These are phyloP conservation scores for Pezicula neosporulosa DNA, from an alignment of 2,329 filamentous ascomycete species.

Conservation along the genomic window DNA sequence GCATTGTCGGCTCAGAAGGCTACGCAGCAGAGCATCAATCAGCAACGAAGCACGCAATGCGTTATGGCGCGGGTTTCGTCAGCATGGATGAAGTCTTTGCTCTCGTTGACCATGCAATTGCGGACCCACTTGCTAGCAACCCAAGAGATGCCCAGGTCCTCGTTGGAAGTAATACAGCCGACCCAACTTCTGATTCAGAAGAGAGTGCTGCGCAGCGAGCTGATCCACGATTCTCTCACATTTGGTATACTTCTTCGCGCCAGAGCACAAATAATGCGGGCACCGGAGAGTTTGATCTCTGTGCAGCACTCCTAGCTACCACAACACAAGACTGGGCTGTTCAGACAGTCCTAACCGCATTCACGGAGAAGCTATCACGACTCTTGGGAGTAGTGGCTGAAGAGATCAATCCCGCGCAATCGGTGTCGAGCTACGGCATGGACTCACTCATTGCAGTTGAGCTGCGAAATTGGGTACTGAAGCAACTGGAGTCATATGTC, in stretches of 20 bases:
- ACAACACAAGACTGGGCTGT: neutral
- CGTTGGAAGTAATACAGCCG: neutral
- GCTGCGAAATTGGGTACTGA: constrained; percentile 44
- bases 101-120: neutral
- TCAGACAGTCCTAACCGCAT: constrained; percentile 34
- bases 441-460: constrained; percentile 49
- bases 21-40: constrained; percentile 42
- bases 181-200: neutral
- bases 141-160: neutral
- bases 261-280: neutral
- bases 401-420: constrained; percentile 39
- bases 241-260: neutral
- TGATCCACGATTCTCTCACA: neutral
- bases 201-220: neutral
- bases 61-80: neutral
- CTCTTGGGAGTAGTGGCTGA: constrained; percentile 42
- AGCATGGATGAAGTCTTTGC: neutral
- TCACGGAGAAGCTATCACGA: constrained; percentile 41
- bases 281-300: constrained; percentile 23
- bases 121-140: neutral
- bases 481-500: constrained; percentile 27
- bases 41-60: neutral
- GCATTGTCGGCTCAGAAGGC: constrained; percentile 27
- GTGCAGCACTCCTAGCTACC: neutral
- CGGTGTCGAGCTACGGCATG: constrained; percentile 44